These are phyloP conservation scores for Cucurbita pepo DNA, from an alignment of 306 rosid genomes.

Conservation along the genomic window DNA sequence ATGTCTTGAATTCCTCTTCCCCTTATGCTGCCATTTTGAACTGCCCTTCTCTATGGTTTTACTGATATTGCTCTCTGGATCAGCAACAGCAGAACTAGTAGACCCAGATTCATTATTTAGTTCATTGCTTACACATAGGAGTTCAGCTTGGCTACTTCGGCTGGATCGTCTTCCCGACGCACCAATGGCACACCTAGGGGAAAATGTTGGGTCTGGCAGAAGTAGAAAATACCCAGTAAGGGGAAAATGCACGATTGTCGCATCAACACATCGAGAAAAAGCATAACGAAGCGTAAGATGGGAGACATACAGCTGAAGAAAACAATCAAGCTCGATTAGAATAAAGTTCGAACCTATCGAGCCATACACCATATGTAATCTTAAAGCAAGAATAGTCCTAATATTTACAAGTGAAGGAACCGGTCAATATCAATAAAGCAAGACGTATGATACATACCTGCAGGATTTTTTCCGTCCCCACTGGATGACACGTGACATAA, in stretches of 20 bases:
- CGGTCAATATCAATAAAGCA: not conserved
- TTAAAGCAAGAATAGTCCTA: not conserved
- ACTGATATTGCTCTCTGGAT: constrained; percentile 16
- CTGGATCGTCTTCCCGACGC: constrained; percentile 32
- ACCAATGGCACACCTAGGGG: constrained; percentile 27
- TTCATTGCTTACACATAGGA: constrained; percentile 23
- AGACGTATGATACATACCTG: constrained; percentile 30
- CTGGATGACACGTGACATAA: constrained; percentile 47
- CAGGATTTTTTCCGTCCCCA: constrained; percentile 39
- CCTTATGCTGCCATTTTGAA: constrained; percentile 89
- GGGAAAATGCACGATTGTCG: not conserved
- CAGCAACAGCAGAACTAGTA: constrained; percentile 35
- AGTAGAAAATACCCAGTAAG: constrained; percentile 15
- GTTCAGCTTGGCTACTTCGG: constrained; percentile 35
- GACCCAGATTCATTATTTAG: constrained; percentile 39
- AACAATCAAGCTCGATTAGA: not conserved
- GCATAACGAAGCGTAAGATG: not conserved
- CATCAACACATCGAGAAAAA: not conserved
- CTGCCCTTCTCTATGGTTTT: constrained; percentile 44
- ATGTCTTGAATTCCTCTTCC: constrained; percentile 84
- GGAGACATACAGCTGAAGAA: not conserved
- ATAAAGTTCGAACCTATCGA: not conserved
- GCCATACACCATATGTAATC: not conserved
- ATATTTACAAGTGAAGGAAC: not conserved
- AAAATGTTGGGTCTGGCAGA: constrained; percentile 29